phyloP scores from a whole-genome alignment of 129 eudicot species.

The Smallanthus sonchifolius region DNA sequence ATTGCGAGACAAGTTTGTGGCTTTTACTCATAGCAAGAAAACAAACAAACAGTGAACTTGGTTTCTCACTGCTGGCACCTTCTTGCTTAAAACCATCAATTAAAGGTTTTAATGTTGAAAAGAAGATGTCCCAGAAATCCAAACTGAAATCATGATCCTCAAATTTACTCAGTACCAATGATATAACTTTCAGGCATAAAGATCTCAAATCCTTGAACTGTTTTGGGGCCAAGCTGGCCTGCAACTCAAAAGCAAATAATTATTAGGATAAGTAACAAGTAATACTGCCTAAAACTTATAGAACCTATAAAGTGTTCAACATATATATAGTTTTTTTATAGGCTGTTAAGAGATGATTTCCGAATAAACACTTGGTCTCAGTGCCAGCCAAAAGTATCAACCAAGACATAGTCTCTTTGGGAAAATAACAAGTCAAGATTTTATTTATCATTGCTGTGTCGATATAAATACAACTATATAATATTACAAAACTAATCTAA shows the following conservation, averaged over 20 bases:
- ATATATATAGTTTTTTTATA: neutral
- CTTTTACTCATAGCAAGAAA: constrained; percentile 91
- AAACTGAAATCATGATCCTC: constrained; percentile 60
- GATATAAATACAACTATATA: neutral
- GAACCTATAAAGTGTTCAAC: neutral
- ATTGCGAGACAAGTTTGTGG: constrained; percentile 56
- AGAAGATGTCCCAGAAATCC: constrained; percentile 82
- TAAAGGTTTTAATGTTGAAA: constrained; percentile 63
- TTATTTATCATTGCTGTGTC: neutral
- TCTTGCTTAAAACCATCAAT: constrained; percentile 72
- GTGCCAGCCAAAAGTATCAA: neutral
- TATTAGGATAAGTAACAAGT: constrained; percentile 20
- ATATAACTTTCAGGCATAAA: constrained; percentile 76
- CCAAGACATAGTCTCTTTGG: neutral
- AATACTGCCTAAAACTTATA: neutral
- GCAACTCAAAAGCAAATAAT: constrained; percentile 28
- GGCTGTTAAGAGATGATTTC: neutral
- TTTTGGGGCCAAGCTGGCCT: constrained; percentile 47
- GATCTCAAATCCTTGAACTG: constrained; percentile 81
- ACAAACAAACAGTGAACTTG: constrained; percentile 83
- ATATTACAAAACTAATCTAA: neutral
- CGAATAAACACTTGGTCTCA: constrained; percentile 6
- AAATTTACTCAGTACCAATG: constrained; percentile 53
- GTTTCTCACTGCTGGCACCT: constrained; percentile 87
- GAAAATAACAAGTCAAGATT: neutral